Evolutionary conservation across 331 rosid genomes (phyloP), one percentile per base, ranked within the genome.

Genomic region (Pyrus hybrid): DNA sequence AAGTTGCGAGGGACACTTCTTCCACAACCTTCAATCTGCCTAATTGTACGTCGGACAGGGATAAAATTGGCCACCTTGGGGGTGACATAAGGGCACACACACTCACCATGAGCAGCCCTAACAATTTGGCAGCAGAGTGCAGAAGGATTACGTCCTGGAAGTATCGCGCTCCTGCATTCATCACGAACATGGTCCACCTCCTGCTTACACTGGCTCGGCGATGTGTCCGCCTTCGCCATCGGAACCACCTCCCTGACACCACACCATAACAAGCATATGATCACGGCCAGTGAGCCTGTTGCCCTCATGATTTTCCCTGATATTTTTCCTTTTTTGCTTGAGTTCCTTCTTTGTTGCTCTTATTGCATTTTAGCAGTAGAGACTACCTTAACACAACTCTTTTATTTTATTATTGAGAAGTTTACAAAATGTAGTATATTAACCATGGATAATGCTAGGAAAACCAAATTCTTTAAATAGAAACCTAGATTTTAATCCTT

Each of bases 1-100:
- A 62, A 60, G 77, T 73, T 61, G 69, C 47, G 77, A 29, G 77
- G 77, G 12, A 61, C 28, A 17, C 56, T 26, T 33, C 70, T 73
- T 33, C 77, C 77, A 49, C 70, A 73, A 10, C 62, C 43, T 62
- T 41, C 12, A 20, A 73, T 73, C 30, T 62, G 77, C 60, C 13
- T 61, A n/a, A 43, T 17, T 6, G 3, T 41, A 28, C 77, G 53
- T 8, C 13, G 2, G 61, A 54, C 8, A 1, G 61, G 61, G 25
- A 73, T 73, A 0, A 62, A n/a, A 26, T 16, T 73, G 1, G 77
- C 77, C 16, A 43, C 3, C 70, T 62, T 43, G 41, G 78, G 71
- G 23, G 62, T 63, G 35, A 63, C 49, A 23, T 22, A 23, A 3
- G 78, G 78, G 45, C 78, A 74, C 3, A 20, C 30, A 14, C 78